Evolutionary conservation across 2,329 filamentous ascomycete species (phyloP).

Genomic region (Talaromyces sp.): DNA sequence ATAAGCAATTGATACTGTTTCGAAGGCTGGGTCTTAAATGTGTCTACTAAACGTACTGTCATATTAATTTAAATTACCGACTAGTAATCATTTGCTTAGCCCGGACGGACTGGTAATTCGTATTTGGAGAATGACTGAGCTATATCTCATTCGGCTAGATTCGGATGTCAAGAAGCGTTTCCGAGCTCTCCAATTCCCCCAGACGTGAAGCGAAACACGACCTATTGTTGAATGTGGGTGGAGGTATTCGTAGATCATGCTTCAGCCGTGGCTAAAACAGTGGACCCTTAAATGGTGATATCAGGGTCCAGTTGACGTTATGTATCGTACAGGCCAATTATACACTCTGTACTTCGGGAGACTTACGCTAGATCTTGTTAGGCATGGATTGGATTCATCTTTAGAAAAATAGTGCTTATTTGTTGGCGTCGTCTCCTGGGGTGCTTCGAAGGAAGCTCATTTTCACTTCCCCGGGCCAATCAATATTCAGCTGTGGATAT

Average conservation of each 20-base stretch:
- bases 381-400: no score
- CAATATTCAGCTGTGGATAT: neutral
- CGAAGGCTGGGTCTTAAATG: neutral
- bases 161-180: no score
- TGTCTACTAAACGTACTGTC: neutral
- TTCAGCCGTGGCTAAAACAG: neutral
- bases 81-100: neutral
- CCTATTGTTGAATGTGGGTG: neutral
- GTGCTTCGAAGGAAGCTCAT: no score
- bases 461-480: neutral
- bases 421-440: no score
- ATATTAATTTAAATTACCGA: neutral
- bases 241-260: neutral
- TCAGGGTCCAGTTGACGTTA: neutral
- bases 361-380: no score
- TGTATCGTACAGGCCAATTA: neutral
- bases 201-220: neutral
- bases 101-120: neutral
- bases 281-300: neutral
- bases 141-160: neutral
- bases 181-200: no score
- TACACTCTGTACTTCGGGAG: neutral
- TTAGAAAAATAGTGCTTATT: no score
- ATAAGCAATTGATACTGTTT: neutral
- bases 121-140: neutral